These are phyloP conservation scores for Capsella bursapastoris DNA, from an alignment of 345 rosid genomes.

Conservation along the genomic window DNA sequence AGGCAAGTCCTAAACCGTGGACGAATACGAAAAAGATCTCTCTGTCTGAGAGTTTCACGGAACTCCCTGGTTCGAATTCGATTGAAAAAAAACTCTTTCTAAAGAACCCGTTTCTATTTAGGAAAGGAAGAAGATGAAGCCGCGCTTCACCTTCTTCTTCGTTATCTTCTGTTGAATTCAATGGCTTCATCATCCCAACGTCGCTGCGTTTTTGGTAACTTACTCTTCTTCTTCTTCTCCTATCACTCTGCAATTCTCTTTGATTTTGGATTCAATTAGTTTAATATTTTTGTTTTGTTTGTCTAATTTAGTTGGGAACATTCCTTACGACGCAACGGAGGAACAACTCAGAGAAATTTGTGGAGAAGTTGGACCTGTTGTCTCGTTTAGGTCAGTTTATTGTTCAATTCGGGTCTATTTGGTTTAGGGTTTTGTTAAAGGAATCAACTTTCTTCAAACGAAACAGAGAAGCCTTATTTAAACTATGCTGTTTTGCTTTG, in stretches of 20 bases:
- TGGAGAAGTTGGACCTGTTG: constrained; percentile 97
- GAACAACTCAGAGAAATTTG: constrained; percentile 97
- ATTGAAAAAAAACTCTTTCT: constrained; percentile 1
- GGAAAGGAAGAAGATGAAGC: constrained; percentile 75
- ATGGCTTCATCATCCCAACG: constrained; percentile 95
- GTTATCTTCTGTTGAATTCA: constrained; percentile 50
- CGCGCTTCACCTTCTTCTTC: constrained; percentile 65
- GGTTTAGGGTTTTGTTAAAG: constrained; percentile 27
- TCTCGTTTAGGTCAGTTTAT: constrained; percentile 86
- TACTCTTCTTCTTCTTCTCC: constrained; percentile 20
- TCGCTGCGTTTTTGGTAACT: constrained; percentile 94
- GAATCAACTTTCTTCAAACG: not conserved
- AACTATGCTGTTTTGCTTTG: constrained; percentile 16
- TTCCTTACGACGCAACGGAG: constrained; percentile 97
- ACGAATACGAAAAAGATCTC: constrained; percentile 25
- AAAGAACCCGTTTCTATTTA: constrained; percentile 14
- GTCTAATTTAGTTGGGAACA: constrained; percentile 79
- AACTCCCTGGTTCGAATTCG: constrained; percentile 8
- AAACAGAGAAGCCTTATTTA: not conserved
- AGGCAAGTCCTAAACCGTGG: not conserved
- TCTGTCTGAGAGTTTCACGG: constrained; percentile 2
- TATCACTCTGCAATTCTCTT: not conserved
- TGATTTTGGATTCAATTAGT: constrained; percentile 8
- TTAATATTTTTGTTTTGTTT: not conserved
- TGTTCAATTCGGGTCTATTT: constrained; percentile 7